Evolutionary conservation across 2,329 filamentous ascomycete genomes (phyloP), one percentile per base, ranked within the genome.

Genomic region (Penicillium corylophilum): DNA sequence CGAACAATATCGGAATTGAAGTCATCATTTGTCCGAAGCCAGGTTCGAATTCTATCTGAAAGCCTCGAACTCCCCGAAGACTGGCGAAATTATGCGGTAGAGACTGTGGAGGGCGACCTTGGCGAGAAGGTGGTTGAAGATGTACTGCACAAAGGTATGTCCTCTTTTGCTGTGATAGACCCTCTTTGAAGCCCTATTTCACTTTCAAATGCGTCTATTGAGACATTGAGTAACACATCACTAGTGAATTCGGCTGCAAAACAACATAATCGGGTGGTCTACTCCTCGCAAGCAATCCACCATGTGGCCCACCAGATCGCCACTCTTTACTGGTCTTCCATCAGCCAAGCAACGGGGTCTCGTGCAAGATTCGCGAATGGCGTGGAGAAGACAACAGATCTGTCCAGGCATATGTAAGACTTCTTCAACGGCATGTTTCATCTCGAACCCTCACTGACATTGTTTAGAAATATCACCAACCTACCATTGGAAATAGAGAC

Each of bases 261-360:
- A 52, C 75, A 79, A 38, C 80, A 83, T 64, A 77, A 76, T 55
- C 79, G 78, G 43, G 69, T 76, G 49, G 76, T 79, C 36, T 82
- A 81, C 68, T 77, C 77, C 41, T 74, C 75, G 0, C 77, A 82
- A 59, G 79, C 80, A 35, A 77, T 79, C 46, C 77, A 81, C 44
- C 79, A 82, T 67, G 73, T 82, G 46, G 78, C 79, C 18, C 76
- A 80, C 54, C 79, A 82, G 62, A 80, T 83, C 55, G 76, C 81
- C 59, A 73, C 70, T 22, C 64, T 82, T 23, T 82, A 82, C 62
- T 82, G 79, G 79, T 71, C 76, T n/a, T 67, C 74, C 0, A 74
- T 77, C 28, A 73, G 67, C 13, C 71, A 70, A 20, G 71, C 70
- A 16, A 56, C 62, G 8, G 63, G 60, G 15, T 63, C 51, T 29